Conservation (phyloP, 78 protist species). For the Guillardia theta region DNA sequence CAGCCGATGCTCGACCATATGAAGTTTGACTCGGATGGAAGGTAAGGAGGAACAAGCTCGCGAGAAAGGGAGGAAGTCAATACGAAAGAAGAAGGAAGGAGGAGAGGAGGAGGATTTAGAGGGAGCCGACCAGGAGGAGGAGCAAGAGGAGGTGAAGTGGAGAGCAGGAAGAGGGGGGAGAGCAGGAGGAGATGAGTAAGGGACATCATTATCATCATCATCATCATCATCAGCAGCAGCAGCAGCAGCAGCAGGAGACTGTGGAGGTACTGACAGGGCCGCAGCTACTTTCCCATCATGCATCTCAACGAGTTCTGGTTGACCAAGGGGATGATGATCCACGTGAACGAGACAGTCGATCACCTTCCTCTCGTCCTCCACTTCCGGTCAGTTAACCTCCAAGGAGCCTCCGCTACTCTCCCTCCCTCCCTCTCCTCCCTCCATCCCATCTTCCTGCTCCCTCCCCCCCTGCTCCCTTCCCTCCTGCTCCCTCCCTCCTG, state of each 20-base stretch:
- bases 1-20: neutral
- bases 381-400: neutral
- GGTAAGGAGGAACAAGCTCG: too few species aligned
- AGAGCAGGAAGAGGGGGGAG: too few species aligned
- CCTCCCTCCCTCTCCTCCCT: neutral
- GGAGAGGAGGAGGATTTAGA: too few species aligned
- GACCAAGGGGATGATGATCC: neutral
- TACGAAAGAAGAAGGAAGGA: too few species aligned
- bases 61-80: too few species aligned
- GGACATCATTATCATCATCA: neutral
- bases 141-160: too few species aligned
- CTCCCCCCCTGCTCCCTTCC: neutral
- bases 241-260: neutral
- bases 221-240: neutral
- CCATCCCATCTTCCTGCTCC: neutral
- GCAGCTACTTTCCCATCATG: neutral
- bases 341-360: neutral
- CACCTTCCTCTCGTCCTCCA: neutral
- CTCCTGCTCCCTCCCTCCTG: neutral
- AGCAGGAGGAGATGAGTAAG: neutral
- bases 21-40: neutral
- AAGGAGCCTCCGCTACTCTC: neutral
- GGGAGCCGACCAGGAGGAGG: too few species aligned
- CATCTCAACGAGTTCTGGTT: constrained; percentile 18
- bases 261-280: neutral